Base-by-base conservation (phyloP, 768 basidiomycete species). In the Amanita muscaria region DNA sequence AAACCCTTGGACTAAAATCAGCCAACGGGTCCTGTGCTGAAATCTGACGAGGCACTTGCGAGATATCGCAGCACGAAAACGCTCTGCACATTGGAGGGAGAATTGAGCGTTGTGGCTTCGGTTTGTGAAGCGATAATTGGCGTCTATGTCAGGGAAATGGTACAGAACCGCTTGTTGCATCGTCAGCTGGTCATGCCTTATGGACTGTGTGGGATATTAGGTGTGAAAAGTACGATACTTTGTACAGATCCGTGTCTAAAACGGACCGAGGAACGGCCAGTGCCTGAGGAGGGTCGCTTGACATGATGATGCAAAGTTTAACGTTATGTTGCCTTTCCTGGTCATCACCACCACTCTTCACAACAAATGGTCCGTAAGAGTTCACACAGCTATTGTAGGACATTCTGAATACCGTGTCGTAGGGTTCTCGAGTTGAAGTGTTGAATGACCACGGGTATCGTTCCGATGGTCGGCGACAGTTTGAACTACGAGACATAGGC, bases 211-310 rank as follows among this genome's bases (percentile, higher is more conserved):
- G 23, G 24, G 38, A n/a, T 3, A 16, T 4, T 43, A n/a, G 32
- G 35, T 48, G 35, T 42, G 14, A 21, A 24, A 5, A 35, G 22
- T n/a, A 41, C 36, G 16, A 18, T 37, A 83, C 90, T 76, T 94
- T 98, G 77, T 97, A 97, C 23, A 94, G 65, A 62, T 97, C 94
- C 0, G 91, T 92, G 61, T 97, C 94, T 35, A 97, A 73, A 41
- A 97, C 68, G 12, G 89, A 92, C 44, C 44, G 56, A 27, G 68
- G 69, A 14, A 66, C 36, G 5, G 59, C 58, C 22, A 66, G 51
- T 45, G 58, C n/a, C n/a, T n/a, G 46, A 25, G 60, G 42, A 24
- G 57, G 49, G 18, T 58, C 36, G 19, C 60, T 58, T 50, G 70
- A 61, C 70, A 70, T 71, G 49, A 49, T 58, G 56, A 58, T 44